phyloP scores from a whole-genome alignment of 495 filamentous ascomycete species.

The Aspergillus homomorphus region DNA sequence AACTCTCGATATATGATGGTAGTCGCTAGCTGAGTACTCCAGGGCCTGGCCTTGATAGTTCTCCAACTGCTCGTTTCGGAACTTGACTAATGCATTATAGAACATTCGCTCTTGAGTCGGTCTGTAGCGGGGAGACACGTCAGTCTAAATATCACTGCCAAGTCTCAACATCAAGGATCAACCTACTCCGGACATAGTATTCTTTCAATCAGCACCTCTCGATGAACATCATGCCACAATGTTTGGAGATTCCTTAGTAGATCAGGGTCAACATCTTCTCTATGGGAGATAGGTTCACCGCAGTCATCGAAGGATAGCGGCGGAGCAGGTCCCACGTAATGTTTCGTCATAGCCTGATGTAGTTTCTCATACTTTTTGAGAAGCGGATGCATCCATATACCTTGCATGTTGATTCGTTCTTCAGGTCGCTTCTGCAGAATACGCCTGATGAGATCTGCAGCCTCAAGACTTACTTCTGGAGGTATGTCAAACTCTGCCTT shows the following conservation, averaged over 20 bases:
- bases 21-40: constrained; percentile 79
- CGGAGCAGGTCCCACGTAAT: constrained; percentile 53
- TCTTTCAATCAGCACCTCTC: constrained; percentile 64
- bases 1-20: constrained; percentile 68
- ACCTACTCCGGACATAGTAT: constrained; percentile 69
- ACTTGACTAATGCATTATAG: constrained; percentile 77
- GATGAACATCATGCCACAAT: constrained; percentile 78
- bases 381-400: constrained; percentile 82
- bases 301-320: constrained; percentile 52
- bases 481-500: constrained; percentile 73
- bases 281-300: constrained; percentile 44
- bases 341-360: constrained; percentile 45
- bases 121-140: constrained; percentile 36
- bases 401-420: constrained; percentile 67
- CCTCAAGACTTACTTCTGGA: constrained; percentile 59
- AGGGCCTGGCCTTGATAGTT: constrained; percentile 72
- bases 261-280: constrained; percentile 69
- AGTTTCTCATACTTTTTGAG: constrained; percentile 75
- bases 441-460: constrained; percentile 70
- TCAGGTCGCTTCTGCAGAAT: constrained; percentile 74
- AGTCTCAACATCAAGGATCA: not conserved
- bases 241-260: constrained; percentile 80
- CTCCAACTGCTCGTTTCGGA: constrained; percentile 77
- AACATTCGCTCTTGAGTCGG: constrained; percentile 87
- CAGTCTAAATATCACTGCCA: not conserved